These are phyloP conservation scores for Closterium sp. DNA, from an alignment of 139 green algal species.

Conservation along the genomic window DNA sequence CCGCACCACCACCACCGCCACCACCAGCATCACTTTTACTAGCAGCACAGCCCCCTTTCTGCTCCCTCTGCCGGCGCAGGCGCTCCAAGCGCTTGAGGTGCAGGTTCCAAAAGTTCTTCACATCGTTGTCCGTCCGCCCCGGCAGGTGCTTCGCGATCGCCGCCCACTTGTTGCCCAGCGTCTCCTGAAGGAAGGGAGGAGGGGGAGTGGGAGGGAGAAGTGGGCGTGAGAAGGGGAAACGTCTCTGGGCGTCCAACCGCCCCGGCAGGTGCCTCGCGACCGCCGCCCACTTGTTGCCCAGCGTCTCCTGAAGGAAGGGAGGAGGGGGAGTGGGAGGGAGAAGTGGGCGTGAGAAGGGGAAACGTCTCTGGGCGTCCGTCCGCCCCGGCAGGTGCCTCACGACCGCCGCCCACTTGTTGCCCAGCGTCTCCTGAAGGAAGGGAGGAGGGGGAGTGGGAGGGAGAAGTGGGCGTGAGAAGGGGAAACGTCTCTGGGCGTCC, in stretches of 20 bases:
- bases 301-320: background rate
- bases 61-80: background rate
- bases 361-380: constrained; percentile 47
- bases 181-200: background rate
- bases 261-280: constrained; percentile 69
- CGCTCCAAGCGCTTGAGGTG: constrained; percentile 55
- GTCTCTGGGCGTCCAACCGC: constrained; percentile 51
- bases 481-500: constrained; percentile 43
- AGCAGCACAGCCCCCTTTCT: background rate
- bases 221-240: no score
- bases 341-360: no score
- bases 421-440: background rate
- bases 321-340: no score
- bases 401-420: constrained; percentile 75
- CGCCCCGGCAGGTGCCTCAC: constrained; percentile 64
- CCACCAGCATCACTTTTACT: background rate
- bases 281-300: constrained; percentile 71
- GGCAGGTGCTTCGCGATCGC: constrained; percentile 67
- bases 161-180: constrained; percentile 69
- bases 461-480: no score
- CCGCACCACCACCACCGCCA: no score
- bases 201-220: no score
- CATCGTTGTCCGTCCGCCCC: constrained; percentile 71
- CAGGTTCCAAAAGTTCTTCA: constrained; percentile 83
- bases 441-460: no score